Evolutionary conservation across 352 stramenopile species (phyloP), one percentile per base, ranked within the genome.

Genomic region (Phytophthora chlamydospora): DNA sequence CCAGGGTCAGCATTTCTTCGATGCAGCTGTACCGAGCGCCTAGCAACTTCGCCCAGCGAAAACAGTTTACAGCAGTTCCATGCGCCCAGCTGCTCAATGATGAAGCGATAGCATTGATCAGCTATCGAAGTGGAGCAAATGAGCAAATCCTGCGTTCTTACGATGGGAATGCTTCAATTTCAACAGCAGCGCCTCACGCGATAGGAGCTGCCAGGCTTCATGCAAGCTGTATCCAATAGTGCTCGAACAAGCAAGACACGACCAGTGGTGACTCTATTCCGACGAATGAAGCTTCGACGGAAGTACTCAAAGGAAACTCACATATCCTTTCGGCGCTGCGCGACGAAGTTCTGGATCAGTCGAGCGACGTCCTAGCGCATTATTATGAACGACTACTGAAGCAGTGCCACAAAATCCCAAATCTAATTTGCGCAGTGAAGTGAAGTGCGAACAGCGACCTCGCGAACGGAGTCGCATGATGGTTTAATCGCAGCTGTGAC

Each of bases 331-430:
- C n/a, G n/a, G n/a, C n/a, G n/a, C n/a, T n/a, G n/a, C n/a, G n/a
- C n/a, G n/a, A n/a, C n/a, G n/a, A n/a, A n/a, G n/a, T n/a, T n/a
- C n/a, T n/a, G n/a, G n/a, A n/a, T n/a, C n/a, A n/a, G n/a, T n/a
- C n/a, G n/a, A n/a, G n/a, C n/a, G n/a, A n/a, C n/a, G n/a, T n/a
- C n/a, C n/a, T n/a, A n/a, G n/a, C n/a, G n/a, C n/a, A n/a, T n/a
- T n/a, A n/a, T n/a, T n/a, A n/a, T 33, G 48, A 57, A 17, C 48
- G 48, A 57, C 48, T 57, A 57, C 6, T 46, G 35, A 19, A 57
- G 46, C 38, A n/a, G n/a, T n/a, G n/a, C n/a, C n/a, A n/a, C n/a
- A n/a, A n/a, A n/a, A n/a, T n/a, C n/a, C n/a, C n/a, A n/a, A n/a
- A n/a, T n/a, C n/a, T n/a, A n/a, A n/a, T n/a, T n/a, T n/a, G n/a